Percentiles rank a stretch among this genome's conserved stretches.
phyloP scores from a whole-genome alignment of 1,284 basidiomycete genomes.

The Trametes polyzona region DNA sequence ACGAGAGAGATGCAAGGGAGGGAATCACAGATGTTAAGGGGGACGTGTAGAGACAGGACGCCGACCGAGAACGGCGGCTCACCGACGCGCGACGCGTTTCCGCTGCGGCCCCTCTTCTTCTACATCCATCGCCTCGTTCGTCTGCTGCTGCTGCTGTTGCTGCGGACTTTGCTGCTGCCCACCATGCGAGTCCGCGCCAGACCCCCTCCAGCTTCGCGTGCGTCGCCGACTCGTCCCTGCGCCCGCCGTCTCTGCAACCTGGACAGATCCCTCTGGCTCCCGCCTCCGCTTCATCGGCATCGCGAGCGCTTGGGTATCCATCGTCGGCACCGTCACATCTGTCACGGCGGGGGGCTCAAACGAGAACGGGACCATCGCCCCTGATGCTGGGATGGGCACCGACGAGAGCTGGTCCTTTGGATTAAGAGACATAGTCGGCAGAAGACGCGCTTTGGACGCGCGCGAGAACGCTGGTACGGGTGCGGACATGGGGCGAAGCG shows the following conservation, averaged over 20 bases:
- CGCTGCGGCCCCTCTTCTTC: constrained; percentile 45
- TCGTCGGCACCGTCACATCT: constrained; percentile 11
- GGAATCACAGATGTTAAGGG: neutral
- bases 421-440: constrained; percentile 22
- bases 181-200: no score
- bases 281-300: constrained; percentile 43
- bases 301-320: neutral
- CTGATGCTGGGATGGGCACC: constrained; percentile 8
- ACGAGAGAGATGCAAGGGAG: neutral
- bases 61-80: neutral
- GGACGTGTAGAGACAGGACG: neutral
- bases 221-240: constrained; percentile 29
- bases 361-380: constrained; percentile 16
- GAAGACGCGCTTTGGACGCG: constrained; percentile 28
- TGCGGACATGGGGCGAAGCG: constrained; percentile 18
- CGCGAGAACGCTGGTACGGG: constrained; percentile 19
- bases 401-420: constrained; percentile 26
- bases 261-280: constrained; percentile 38
- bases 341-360: constrained; percentile 17
- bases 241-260: no score
- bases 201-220: constrained; percentile 32
- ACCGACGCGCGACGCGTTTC: constrained; percentile 42
- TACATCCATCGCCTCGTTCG: constrained; percentile 41
- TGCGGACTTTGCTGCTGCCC: constrained; percentile 27
- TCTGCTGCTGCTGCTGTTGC: constrained; percentile 6